Evolutionary conservation across 768 basidiomycete species (phyloP).

Genomic region (Leccinum ochraceum): DNA sequence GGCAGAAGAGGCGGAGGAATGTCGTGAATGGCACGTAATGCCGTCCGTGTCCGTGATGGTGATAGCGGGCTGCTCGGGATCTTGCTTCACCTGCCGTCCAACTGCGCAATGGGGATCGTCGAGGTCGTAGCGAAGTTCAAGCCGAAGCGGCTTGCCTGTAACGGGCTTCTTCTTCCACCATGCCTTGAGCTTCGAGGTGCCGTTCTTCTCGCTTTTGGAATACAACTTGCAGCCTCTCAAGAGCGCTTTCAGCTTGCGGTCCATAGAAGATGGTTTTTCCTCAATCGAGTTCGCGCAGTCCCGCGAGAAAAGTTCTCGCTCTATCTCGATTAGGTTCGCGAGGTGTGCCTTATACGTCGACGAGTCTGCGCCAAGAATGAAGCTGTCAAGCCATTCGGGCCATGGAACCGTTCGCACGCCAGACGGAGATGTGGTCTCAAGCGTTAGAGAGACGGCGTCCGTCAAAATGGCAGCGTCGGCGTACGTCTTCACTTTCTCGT

Average conservation of each 20-base stretch:
- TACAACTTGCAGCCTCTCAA: conserved; percentile 44
- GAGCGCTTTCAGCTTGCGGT: conserved; percentile 42
- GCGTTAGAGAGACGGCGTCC: conserved; percentile 14
- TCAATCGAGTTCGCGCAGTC: conserved; percentile 23
- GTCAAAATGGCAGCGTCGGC: conserved; percentile 24
- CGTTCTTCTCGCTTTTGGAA: conserved; percentile 33
- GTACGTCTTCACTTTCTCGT: conserved; percentile 18
- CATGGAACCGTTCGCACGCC: conserved; percentile 36
- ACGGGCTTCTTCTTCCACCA: conserved; percentile 66
- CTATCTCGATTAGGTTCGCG: conserved; percentile 37
- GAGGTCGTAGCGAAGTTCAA: conserved; percentile 43
- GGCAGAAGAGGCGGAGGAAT: conserved; percentile 3
- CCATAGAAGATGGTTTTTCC: conserved; percentile 31
- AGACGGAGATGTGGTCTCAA: conserved; percentile 22
- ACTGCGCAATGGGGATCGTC: conserved; percentile 43
- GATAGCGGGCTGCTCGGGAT: conserved; percentile 19
- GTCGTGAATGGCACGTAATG: conserved; percentile 16
- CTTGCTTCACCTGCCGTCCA: conserved; percentile 36
- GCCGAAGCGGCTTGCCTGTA: conserved; percentile 37
- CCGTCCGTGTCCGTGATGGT: conserved; percentile 29
- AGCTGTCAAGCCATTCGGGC: conserved; percentile 43
- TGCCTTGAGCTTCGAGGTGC: conserved; percentile 54
- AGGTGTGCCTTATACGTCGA: conserved; percentile 38
- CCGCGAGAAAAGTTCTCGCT: conserved; percentile 32
- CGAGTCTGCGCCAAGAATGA: conserved; percentile 36